Evolutionary conservation across 306 rosid genomes (phyloP), one percentile per base, ranked within the genome.

Genomic region (Vigna mungo): DNA sequence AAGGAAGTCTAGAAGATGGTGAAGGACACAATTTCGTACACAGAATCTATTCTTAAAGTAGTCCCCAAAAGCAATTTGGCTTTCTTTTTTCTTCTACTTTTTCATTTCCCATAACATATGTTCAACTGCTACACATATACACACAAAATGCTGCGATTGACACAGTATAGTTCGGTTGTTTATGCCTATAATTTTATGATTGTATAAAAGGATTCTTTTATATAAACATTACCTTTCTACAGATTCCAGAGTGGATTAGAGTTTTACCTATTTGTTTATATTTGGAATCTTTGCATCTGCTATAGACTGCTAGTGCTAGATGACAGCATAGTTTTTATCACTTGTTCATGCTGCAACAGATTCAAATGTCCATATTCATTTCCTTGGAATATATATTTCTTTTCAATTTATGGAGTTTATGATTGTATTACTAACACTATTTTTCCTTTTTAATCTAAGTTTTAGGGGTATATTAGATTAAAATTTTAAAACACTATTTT

Each of bases 1-100:
- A 71, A 89, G 92, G 78, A 94, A 79, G 78, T 71, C 87, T 3
- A 75, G 73, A 68, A 76, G 90, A 77, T 87, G 81, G 76, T 85
- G 85, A 85, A 48, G 67, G 65, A 59, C 69, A 60, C 63, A 49
- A 64, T 54, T 14, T 78, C 23, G 9, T 54, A 37, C n/a, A 48
- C 3, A 44, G 30, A 41, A 32, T 18, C 11, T 2, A 55, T 68
- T 53, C 55, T 15, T 17, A 25, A 61, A 61, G 6, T 61, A 32
- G 23, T 30, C 5, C 27, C 18, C 44, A 61, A 15, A 32, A 61
- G 44, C 34, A 60, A 32, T 77, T 23, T 36, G 75, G 39, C 36
- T 6, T 4, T 5, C 60, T 10, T 14, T 3, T 52, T 1, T 4
- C 12, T 44, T 23, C 1, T 3, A 2, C 16, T 30, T 30, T 21